phyloP scores from a whole-genome alignment of 768 basidiomycete species.

The Mycena sanguinolenta region DNA sequence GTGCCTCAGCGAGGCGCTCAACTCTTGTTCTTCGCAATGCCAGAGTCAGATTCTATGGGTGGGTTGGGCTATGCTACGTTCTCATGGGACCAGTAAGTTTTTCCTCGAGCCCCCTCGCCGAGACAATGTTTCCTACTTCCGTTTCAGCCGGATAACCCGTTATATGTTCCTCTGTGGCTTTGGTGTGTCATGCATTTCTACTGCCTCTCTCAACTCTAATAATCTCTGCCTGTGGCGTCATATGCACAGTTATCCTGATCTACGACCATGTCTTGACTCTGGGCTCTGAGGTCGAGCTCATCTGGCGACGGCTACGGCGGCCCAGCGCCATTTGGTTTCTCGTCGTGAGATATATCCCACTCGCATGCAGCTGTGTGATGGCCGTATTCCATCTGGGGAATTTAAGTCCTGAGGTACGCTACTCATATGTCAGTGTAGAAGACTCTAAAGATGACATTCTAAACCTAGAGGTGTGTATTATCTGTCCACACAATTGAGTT shows the following conservation, averaged over 20 bases:
- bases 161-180: conserved; percentile 11
- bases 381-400: conserved; percentile 2
- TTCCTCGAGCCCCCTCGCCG: background rate
- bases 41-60: conserved; percentile 7
- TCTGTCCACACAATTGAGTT: conserved; percentile 5
- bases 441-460: background rate
- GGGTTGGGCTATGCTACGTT: conserved; percentile 10
- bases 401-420: conserved; percentile 10
- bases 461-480: conserved; percentile 3
- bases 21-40: conserved; percentile 4
- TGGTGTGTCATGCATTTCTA: conserved; percentile 3
- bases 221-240: conserved; percentile 9
- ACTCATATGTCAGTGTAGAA: background rate
- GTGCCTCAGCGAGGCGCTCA: background rate
- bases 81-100: conserved; percentile 6
- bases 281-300: background rate
- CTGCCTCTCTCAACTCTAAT: conserved; percentile 11
- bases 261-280: conserved; percentile 12
- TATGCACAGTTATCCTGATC: conserved; percentile 7
- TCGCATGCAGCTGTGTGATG: conserved; percentile 5
- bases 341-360: conserved; percentile 2
- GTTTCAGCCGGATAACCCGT: conserved; percentile 8
- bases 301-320: conserved; percentile 8
- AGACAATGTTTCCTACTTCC: conserved; percentile 6
- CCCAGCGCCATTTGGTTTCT: conserved; percentile 5